Conservation (phyloP, 2,329 filamentous ascomycete species). For the Grosmannia huntii region DNA sequence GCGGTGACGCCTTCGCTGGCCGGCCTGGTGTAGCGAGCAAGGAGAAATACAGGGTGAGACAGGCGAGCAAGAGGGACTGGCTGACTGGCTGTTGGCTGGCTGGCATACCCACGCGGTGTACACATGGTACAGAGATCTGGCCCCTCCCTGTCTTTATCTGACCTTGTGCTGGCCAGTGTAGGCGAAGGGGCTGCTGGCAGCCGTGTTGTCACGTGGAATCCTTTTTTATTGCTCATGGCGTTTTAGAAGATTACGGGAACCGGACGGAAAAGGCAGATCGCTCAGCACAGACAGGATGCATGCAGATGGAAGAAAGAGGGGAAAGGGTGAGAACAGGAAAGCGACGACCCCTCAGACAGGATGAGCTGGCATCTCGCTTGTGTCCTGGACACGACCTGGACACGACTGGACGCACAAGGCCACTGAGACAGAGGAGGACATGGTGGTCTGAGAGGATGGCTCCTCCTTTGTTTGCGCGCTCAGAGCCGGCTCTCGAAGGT, state of each 20-base stretch:
- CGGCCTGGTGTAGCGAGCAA: background rate
- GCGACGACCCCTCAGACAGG: background rate
- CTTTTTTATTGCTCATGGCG: too few relatives aligned
- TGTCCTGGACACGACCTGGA: background rate
- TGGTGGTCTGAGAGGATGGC: too few relatives aligned
- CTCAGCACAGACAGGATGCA: background rate
- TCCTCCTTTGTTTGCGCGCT: too few relatives aligned
- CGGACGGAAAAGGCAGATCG: background rate
- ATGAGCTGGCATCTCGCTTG: background rate
- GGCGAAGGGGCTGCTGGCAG: too few relatives aligned
- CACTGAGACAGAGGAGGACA: background rate
- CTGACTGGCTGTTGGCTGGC: too few relatives aligned
- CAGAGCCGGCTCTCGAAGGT: constrained; percentile 69
- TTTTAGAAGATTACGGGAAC: background rate
- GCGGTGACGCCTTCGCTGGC: background rate
- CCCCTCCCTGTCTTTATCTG: too few relatives aligned
- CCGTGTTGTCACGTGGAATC: too few relatives aligned
- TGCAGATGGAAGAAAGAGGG: background rate
- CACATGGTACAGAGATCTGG: too few relatives aligned
- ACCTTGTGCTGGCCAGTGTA: too few relatives aligned
- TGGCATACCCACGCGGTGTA: too few relatives aligned
- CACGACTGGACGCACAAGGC: background rate
- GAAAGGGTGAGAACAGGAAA: background rate
- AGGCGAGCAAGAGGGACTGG: background rate
- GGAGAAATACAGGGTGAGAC: background rate